A percentile compares a stretch with the other conserved stretches of the same genome.
These are phyloP conservation scores for Fusarium domesticum DNA, from an alignment of 2,329 filamentous ascomycete genomes.

Conservation along the genomic window DNA sequence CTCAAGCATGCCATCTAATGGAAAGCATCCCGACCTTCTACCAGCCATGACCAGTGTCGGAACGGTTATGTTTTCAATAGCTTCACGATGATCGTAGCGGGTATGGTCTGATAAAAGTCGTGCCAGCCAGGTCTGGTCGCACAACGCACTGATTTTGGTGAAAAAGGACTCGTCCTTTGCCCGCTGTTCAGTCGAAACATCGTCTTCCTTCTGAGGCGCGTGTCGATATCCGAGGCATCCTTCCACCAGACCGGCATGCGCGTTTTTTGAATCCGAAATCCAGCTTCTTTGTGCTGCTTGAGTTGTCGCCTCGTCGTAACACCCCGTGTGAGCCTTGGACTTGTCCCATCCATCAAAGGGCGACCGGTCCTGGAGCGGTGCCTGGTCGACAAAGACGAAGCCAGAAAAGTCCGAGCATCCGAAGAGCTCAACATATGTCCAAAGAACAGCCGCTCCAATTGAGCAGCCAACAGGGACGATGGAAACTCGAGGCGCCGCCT, in stretches of 20 bases:
- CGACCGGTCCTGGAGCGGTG: slow-evolving; percentile 28
- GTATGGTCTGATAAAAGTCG: slow-evolving; percentile 28
- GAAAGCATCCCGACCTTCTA: slow-evolving; percentile 26
- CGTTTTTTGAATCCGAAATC: slow-evolving; percentile 22
- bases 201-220: slow-evolving; percentile 20
- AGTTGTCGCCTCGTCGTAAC: slow-evolving; percentile 26
- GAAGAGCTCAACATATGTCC: slow-evolving; percentile 29
- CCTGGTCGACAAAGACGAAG: slow-evolving; percentile 30
- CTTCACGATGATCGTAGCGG: slow-evolving; percentile 28
- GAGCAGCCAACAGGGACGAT: slow-evolving; percentile 29
- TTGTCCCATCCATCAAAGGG: slow-evolving; percentile 23
- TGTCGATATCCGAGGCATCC: slow-evolving; percentile 27
- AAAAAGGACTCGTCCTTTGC: slow-evolving; percentile 26
- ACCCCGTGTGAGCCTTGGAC: slow-evolving; percentile 24
- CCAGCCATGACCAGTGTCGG: slow-evolving; percentile 29
- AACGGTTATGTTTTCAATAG: slow-evolving; percentile 24
- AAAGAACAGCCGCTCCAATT: slow-evolving; percentile 29
- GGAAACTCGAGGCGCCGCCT: slow-evolving; percentile 12
- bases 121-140: slow-evolving; percentile 27
- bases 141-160: slow-evolving; percentile 26
- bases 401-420: slow-evolving; percentile 25
- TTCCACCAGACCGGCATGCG: slow-evolving; percentile 25
- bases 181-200: slow-evolving; percentile 21
- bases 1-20: slow-evolving; percentile 28
- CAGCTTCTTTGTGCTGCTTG: slow-evolving; percentile 24